Conservation (phyloP, 352 stramenopile species). For the Globisporangium canariense region DNA sequence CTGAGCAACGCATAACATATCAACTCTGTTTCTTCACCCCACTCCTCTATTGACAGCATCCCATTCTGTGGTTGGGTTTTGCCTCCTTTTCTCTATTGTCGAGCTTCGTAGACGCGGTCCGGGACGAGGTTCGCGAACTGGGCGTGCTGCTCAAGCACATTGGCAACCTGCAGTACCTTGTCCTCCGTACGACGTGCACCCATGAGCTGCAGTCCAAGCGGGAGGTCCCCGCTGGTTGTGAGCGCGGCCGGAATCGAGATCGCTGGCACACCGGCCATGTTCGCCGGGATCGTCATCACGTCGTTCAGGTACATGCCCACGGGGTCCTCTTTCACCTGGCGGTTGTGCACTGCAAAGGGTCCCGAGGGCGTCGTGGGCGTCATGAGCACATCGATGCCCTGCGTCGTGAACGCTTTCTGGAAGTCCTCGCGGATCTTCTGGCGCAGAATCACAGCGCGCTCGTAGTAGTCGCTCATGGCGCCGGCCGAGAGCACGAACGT, state of each 20-base stretch:
- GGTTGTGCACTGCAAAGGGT: slow-evolving; percentile 63
- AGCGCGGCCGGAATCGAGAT: slow-evolving; percentile 76
- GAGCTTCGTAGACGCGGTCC: slow-evolving; percentile 43
- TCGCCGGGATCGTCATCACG: slow-evolving; percentile 90
- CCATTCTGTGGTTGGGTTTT: not conserved
- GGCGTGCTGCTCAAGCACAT: slow-evolving; percentile 58
- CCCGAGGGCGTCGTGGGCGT: slow-evolving; percentile 84
- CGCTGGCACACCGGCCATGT: slow-evolving; percentile 83
- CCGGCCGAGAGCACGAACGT: slow-evolving; percentile 88
- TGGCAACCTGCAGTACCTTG: slow-evolving; percentile 55
- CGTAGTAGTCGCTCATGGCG: slow-evolving; percentile 89
- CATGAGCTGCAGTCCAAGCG: slow-evolving; percentile 83
- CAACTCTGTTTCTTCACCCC: not conserved
- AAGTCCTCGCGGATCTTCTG: slow-evolving; percentile 82
- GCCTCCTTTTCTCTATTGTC: slow-evolving; percentile 11
- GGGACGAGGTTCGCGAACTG: slow-evolving; percentile 46
- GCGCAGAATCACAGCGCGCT: slow-evolving; percentile 76
- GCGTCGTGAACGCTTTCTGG: slow-evolving; percentile 42
- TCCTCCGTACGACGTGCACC: slow-evolving; percentile 57
- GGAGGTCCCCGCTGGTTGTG: slow-evolving; percentile 49
- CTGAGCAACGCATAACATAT: too few relatives aligned
- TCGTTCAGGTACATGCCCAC: slow-evolving; percentile 90
- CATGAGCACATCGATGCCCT: slow-evolving; percentile 81
- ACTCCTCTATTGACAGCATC: slow-evolving; percentile 2
- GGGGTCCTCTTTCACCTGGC: slow-evolving; percentile 58